Conservation (phyloP, 805 yeast species). For the Metschnikowia arizonensis region DNA sequence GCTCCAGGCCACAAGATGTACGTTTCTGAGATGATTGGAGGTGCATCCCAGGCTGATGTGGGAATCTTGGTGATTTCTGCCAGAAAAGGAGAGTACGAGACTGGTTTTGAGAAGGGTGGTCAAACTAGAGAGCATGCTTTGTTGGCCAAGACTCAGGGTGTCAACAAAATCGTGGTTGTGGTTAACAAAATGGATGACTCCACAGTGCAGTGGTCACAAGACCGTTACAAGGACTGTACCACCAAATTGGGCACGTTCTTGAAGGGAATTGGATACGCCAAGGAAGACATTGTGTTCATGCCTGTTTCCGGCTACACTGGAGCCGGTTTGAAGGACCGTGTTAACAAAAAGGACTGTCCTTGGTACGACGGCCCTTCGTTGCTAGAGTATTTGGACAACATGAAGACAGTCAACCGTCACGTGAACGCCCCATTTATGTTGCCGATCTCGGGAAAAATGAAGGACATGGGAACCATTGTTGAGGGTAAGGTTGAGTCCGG, state of each 20-base stretch:
- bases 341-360: slow-evolving; percentile 66
- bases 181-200: slow-evolving; percentile 99
- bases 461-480: slow-evolving; percentile 94
- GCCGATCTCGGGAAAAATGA: slow-evolving; percentile 91
- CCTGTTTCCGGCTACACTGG: slow-evolving; percentile 99
- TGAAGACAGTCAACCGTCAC: slow-evolving; percentile 80
- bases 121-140: slow-evolving; percentile 98
- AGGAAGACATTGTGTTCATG: slow-evolving; percentile 85
- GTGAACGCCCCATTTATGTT: slow-evolving; percentile 95
- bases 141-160: slow-evolving; percentile 97
- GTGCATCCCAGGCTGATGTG: slow-evolving; percentile 99
- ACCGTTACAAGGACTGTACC: slow-evolving; percentile 94
- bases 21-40: slow-evolving; percentile 98
- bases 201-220: slow-evolving; percentile 93
- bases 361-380: slow-evolving; percentile 95
- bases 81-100: slow-evolving; percentile 98
- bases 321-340: slow-evolving; percentile 89
- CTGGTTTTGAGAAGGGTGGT: slow-evolving; percentile 98
- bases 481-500: slow-evolving; percentile 99
- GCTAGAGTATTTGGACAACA: slow-evolving; percentile 80
- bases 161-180: slow-evolving; percentile 86
- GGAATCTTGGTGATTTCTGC: slow-evolving; percentile 97
- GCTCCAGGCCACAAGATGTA: slow-evolving; percentile 99
- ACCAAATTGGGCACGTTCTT: slow-evolving; percentile 71
- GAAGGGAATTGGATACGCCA: slow-evolving; percentile 84